Evolutionary conservation across 768 basidiomycete species (phyloP).

Genomic region (Auriscalpium orientale): DNA sequence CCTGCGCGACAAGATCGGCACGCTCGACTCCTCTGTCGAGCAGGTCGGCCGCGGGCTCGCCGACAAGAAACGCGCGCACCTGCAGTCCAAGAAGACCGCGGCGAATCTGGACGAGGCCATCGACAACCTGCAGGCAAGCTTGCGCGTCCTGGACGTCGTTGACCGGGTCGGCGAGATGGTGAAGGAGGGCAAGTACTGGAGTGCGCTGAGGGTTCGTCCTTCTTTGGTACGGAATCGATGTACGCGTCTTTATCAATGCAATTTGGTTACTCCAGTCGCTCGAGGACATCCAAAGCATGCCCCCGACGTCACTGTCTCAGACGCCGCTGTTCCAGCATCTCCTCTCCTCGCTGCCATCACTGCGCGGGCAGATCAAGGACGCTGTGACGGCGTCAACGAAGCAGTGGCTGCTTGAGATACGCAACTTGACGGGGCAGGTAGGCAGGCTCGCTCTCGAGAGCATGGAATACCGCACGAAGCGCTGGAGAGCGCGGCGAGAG

Average conservation of each 20-base stretch:
- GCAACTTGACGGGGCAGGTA: constrained; percentile 80
- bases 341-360: constrained; percentile 83
- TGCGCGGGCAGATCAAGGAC: constrained; percentile 83
- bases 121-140: constrained; percentile 87
- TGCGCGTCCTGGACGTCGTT: constrained; percentile 88
- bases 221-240: constrained; percentile 15
- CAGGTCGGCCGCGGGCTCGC: constrained; percentile 83
- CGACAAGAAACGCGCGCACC: constrained; percentile 85
- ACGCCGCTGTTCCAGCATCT: constrained; percentile 92
- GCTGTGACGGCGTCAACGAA: constrained; percentile 93
- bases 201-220: constrained; percentile 79
- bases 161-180: constrained; percentile 92
- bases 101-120: constrained; percentile 95
- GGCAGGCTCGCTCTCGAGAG: constrained; percentile 83
- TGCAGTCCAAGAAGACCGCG: constrained; percentile 89
- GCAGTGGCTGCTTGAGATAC: constrained; percentile 92
- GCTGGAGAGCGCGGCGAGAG: constrained; percentile 80
- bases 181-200: constrained; percentile 91
- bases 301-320: constrained; percentile 80
- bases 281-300: constrained; percentile 90
- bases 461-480: constrained; percentile 76
- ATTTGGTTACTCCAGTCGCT: constrained; percentile 56
- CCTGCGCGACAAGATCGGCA: constrained; percentile 85
- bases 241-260: constrained; percentile 16
- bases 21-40: constrained; percentile 81